Conservation (phyloP, 352 stramenopile species). For the Peronospora farinosa region DNA sequence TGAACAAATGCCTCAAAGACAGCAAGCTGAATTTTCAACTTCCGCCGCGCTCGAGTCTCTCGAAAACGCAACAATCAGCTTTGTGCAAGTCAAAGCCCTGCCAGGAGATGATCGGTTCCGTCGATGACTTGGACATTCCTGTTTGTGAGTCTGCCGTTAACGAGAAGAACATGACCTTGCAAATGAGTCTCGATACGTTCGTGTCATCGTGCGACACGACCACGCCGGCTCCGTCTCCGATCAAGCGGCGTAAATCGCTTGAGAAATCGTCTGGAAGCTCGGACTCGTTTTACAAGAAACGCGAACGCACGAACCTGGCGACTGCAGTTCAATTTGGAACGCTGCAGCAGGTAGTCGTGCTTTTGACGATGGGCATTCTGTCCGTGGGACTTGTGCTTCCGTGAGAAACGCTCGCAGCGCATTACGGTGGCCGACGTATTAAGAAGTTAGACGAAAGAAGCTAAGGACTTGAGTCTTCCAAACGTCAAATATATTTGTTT, state of each 20-base stretch:
- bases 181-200: constrained; percentile 42
- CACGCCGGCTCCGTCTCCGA: constrained; percentile 29
- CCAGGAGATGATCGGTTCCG: constrained; percentile 42
- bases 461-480: too few species aligned
- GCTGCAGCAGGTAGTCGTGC: constrained; percentile 16
- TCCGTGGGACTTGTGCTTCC: constrained; percentile 13
- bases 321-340: constrained; percentile 14
- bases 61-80: constrained; percentile 21
- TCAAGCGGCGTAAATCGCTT: constrained; percentile 39
- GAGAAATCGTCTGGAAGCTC: constrained; percentile 21
- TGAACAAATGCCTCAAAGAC: constrained; percentile 34
- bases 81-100: constrained; percentile 44
- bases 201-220: constrained; percentile 35
- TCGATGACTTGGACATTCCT: constrained; percentile 55
- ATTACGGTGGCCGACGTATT: neutral
- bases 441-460: neutral
- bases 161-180: constrained; percentile 48
- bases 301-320: constrained; percentile 13
- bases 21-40: constrained; percentile 40
- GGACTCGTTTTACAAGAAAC: constrained; percentile 13
- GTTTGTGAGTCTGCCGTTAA: constrained; percentile 42
- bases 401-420: constrained; percentile 1
- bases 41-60: constrained; percentile 28
- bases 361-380: constrained; percentile 11
- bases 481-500: constrained; percentile 17